Percentiles rank a stretch among this genome's conserved stretches.
These are phyloP conservation scores for Pulveroboletus sp. DNA, from an alignment of 768 basidiomycete genomes.

Conservation along the genomic window DNA sequence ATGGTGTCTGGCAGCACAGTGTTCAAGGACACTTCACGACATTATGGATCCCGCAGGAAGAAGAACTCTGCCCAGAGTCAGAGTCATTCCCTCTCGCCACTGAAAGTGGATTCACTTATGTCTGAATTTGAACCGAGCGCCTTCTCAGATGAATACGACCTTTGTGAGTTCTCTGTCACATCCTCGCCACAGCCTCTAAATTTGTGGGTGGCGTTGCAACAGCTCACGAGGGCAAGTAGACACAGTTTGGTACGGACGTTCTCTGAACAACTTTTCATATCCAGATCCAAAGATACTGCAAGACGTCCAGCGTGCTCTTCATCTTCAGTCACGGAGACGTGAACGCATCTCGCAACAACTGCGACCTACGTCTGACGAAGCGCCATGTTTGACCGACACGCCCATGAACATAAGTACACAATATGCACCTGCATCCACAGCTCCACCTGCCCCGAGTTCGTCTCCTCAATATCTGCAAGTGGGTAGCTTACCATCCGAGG, in stretches of 20 bases:
- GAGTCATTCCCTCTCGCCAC: slow-evolving; percentile 10
- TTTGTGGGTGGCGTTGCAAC: slow-evolving; percentile 3
- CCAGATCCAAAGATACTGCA: slow-evolving; percentile 76
- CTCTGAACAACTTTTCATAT: slow-evolving; percentile 10
- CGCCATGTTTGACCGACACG: slow-evolving; percentile 23
- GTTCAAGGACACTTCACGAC: slow-evolving; percentile 15
- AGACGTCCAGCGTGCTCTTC: slow-evolving; percentile 73
- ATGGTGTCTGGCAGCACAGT: slow-evolving; percentile 8
- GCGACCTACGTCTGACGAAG: slow-evolving; percentile 16
- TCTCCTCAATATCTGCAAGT: slow-evolving; percentile 17
- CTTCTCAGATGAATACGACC: slow-evolving; percentile 75
- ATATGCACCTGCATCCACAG: slow-evolving; percentile 30
- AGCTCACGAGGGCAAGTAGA: slow-evolving; percentile 71
- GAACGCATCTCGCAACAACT: slow-evolving; percentile 42
- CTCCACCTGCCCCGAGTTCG: slow-evolving; percentile 10
- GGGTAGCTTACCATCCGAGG: slow-evolving; percentile 35
- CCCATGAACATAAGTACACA: slow-evolving; percentile 26
- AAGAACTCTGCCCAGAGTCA: slow-evolving; percentile 16
- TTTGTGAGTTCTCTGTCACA: slow-evolving; percentile 47
- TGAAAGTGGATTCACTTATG: slow-evolving; percentile 25
- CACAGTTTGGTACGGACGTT: slow-evolving; percentile 1
- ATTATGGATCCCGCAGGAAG: slow-evolving; percentile 18
- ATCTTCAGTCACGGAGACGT: slow-evolving; percentile 69
- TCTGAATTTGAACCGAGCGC: slow-evolving; percentile 36
- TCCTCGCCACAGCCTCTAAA: slow-evolving; percentile 8